A percentile compares a stretch with the other conserved stretches of the same genome.
phyloP scores from a whole-genome alignment of 352 stramenopile species.

The Blastocystis sp. region DNA sequence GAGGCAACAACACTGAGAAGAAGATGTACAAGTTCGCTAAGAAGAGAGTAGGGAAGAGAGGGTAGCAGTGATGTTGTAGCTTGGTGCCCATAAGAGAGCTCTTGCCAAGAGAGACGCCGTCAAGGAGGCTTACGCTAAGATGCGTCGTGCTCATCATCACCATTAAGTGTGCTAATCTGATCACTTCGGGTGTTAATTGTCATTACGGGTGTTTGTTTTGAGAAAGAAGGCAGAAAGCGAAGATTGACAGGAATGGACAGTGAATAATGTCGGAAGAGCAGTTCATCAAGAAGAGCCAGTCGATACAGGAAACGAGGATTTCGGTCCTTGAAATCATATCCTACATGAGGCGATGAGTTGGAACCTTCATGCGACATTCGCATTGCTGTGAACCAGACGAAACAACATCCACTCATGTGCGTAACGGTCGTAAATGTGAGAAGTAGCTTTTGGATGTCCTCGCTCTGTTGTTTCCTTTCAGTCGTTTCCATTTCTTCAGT shows the following conservation, averaged over 20 bases:
- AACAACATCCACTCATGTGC: not conserved
- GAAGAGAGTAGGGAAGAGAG: not conserved
- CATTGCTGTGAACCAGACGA: not conserved
- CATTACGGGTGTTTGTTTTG: not conserved
- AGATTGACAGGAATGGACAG: constrained; percentile 8
- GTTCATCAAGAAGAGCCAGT: not conserved
- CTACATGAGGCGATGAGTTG: not conserved
- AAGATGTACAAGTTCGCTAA: constrained; percentile 45
- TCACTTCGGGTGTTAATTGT: not conserved
- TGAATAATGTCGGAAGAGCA: too few species aligned
- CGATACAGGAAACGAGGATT: not conserved
- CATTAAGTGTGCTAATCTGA: not conserved
- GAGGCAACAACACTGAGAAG: constrained; percentile 56
- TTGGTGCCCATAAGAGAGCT: constrained; percentile 48
- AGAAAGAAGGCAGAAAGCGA: not conserved
- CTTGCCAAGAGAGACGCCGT: constrained; percentile 44
- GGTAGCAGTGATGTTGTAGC: not conserved
- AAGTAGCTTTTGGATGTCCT: constrained; percentile 20
- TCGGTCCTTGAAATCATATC: constrained; percentile 5
- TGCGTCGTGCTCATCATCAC: constrained; percentile 49
- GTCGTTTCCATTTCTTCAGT: not conserved
- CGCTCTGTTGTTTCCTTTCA: not conserved
- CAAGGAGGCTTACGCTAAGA: constrained; percentile 20
- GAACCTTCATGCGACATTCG: not conserved
- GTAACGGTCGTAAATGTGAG: not conserved